Percentiles rank a stretch among this genome's conserved stretches.
Conservation (phyloP, 1,284 basidiomycete genomes). For the Ustilago tritici region DNA sequence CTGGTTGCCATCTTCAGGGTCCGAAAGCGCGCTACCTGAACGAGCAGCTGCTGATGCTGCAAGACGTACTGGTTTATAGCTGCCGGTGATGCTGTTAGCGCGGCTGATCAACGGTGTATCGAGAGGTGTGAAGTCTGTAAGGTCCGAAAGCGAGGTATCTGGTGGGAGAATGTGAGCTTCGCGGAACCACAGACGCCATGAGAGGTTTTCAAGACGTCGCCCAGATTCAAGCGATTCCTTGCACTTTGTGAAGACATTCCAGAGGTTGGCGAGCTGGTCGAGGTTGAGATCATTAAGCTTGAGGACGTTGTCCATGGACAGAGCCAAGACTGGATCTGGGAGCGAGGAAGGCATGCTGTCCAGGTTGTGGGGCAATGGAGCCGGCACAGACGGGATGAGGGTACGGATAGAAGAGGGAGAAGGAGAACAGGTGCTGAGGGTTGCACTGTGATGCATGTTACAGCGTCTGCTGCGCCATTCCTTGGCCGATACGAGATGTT, state of each 20-base stretch:
- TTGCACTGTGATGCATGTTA: conserved; percentile 42
- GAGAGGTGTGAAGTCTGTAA: conserved; percentile 55
- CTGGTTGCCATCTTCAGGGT: conserved; percentile 50
- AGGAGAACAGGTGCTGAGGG: conserved; percentile 4
- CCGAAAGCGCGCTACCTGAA: conserved; percentile 40
- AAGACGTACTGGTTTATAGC: conserved; percentile 38
- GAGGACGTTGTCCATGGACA: conserved; percentile 58
- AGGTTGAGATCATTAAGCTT: conserved; percentile 56
- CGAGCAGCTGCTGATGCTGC: conserved; percentile 16
- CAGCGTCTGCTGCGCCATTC: conserved; percentile 32
- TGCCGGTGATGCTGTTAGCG: conserved; percentile 52
- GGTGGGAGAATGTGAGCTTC: conserved; percentile 71
- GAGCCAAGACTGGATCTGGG: conserved; percentile 58
- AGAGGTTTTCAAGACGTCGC: conserved; percentile 82
- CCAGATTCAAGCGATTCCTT: conserved; percentile 82
- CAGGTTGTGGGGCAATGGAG: conserved; percentile 10
- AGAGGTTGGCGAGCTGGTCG: conserved; percentile 61
- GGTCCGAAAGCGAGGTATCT: conserved; percentile 57
- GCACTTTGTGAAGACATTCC: conserved; percentile 81
- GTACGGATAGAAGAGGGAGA: conserved; percentile 1
- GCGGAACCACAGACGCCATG: conserved; percentile 85
- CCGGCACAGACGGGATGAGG: conserved; percentile 4
- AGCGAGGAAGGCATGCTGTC: conserved; percentile 47
- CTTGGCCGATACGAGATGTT: conserved; percentile 15
- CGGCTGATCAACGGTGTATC: conserved; percentile 57